phyloP scores from a whole-genome alignment of 805 yeast species.

The Scheffersomyces amazonensis region DNA sequence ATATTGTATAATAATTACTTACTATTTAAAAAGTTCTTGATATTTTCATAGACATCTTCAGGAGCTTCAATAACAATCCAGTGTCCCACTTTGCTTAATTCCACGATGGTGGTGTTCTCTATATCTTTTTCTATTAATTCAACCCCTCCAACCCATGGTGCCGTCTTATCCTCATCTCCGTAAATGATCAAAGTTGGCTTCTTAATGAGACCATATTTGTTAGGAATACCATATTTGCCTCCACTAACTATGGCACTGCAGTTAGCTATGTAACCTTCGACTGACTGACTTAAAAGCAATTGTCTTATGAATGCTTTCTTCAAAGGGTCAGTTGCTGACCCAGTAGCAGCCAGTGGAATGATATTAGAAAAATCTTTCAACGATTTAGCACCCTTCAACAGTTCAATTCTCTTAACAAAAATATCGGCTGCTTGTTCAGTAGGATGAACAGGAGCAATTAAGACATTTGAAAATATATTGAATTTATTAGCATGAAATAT shows the following conservation, averaged over 20 bases:
- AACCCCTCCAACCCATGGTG: constrained; percentile 7
- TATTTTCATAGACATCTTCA: constrained; percentile 1
- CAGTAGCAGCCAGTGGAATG: constrained; percentile 7
- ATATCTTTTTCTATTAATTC: constrained; percentile 5
- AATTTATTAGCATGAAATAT: constrained; percentile 1
- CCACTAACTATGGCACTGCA: constrained; percentile 9
- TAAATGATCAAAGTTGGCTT: constrained; percentile 7
- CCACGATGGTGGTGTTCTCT: background rate
- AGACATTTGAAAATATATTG: background rate
- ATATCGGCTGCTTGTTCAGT: constrained; percentile 3
- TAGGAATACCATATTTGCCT: constrained; percentile 3
- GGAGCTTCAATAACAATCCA: constrained; percentile 10
- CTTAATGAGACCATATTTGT: constrained; percentile 2
- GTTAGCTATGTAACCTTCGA: constrained; percentile 10
- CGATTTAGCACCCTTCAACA: constrained; percentile 1
- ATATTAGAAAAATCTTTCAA: constrained; percentile 4
- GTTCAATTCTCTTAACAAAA: constrained; percentile 5
- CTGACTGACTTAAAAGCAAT: constrained; percentile 7
- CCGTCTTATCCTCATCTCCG: constrained; percentile 10
- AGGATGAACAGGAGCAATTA: constrained; percentile 12
- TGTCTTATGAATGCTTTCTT: constrained; percentile 9
- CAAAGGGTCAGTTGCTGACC: constrained; percentile 3
- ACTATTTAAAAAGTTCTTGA: constrained; percentile 4
- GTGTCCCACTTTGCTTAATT: constrained; percentile 8
- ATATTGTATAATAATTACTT: too few relatives aligned